phyloP scores from a whole-genome alignment of 2,329 filamentous ascomycete species.

The Sclerotinia borealis region DNA sequence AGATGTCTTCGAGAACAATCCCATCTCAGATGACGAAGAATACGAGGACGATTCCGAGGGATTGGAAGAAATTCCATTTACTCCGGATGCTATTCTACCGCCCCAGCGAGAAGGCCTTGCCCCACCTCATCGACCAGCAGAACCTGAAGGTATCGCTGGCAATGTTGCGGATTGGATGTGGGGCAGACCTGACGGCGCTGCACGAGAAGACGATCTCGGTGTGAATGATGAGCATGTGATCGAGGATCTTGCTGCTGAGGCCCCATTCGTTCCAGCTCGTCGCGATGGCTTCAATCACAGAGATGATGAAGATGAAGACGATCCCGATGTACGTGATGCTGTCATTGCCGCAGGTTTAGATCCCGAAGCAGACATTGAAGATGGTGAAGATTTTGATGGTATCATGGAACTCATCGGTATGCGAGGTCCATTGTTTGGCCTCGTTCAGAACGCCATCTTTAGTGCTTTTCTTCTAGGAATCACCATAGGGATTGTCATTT shows the following conservation, averaged over 20 bases:
- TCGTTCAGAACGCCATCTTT: slow-evolving; percentile 94
- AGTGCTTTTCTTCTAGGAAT: slow-evolving; percentile 84
- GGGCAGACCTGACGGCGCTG: slow-evolving; percentile 44
- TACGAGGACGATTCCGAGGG: slow-evolving; percentile 12
- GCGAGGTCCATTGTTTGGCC: slow-evolving; percentile 81
- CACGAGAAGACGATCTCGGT: slow-evolving; percentile 37
- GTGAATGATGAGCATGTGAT: slow-evolving; percentile 55
- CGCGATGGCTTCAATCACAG: slow-evolving; percentile 22
- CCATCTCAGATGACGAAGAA: slow-evolving; percentile 21
- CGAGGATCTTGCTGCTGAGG: slow-evolving; percentile 52
- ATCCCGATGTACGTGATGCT: slow-evolving; percentile 56
- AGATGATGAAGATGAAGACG: slow-evolving; percentile 37
- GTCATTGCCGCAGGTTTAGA: slow-evolving; percentile 66
- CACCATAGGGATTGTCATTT: slow-evolving; percentile 79
- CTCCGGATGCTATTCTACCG: slow-evolving; percentile 18
- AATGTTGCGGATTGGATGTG: slow-evolving; percentile 56
- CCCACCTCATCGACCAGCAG: slow-evolving; percentile 12
- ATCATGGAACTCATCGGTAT: slow-evolving; percentile 95
- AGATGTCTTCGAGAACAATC: slow-evolving; percentile 23
- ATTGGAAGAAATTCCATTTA: slow-evolving; percentile 16
- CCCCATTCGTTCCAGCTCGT: slow-evolving; percentile 48
- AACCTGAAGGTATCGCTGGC: slow-evolving; percentile 37
- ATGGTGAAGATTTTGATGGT: slow-evolving; percentile 91
- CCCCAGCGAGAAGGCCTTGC: slow-evolving; percentile 15
- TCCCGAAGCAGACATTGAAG: slow-evolving; percentile 69